Evolutionary conservation across 352 stramenopile genomes (phyloP).

Genomic region (Phytophthora sp.): DNA sequence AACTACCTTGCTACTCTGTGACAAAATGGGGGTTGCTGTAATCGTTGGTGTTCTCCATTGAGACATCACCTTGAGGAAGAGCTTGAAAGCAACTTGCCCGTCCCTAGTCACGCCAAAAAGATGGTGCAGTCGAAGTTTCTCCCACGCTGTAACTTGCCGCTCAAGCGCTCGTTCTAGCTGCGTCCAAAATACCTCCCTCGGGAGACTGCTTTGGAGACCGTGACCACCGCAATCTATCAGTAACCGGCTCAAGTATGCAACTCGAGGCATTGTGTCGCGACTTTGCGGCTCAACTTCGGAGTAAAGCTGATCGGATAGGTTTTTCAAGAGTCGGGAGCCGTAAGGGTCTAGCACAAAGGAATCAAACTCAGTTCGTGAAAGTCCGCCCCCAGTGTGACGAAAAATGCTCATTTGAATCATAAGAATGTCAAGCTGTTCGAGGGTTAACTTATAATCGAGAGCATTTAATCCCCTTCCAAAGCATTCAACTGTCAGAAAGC

Average conservation of each 20-base stretch:
- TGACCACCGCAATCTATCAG: constrained; percentile 45
- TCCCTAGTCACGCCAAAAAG: constrained; percentile 78
- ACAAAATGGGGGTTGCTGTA: not conserved
- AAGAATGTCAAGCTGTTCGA: constrained; percentile 43
- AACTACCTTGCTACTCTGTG: not conserved
- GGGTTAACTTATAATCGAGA: constrained; percentile 49
- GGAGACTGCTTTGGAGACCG: constrained; percentile 32
- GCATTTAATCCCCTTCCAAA: constrained; percentile 46
- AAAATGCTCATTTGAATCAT: constrained; percentile 53
- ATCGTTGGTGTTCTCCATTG: constrained; percentile 43
- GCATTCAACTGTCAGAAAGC: constrained; percentile 48
- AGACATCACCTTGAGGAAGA: constrained; percentile 78
- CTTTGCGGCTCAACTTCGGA: constrained; percentile 10
- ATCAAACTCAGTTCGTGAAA: constrained; percentile 85
- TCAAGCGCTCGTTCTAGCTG: constrained; percentile 44
- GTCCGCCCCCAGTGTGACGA: constrained; percentile 29
- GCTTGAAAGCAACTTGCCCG: constrained; percentile 64
- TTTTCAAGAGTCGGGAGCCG: constrained; percentile 34
- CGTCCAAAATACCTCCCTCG: constrained; percentile 30
- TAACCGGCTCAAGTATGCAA: constrained; percentile 56
- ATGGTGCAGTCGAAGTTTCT: constrained; percentile 53
- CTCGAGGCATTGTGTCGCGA: constrained; percentile 34
- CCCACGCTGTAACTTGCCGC: constrained; percentile 27
- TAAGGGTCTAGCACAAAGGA: constrained; percentile 74
- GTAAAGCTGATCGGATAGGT: constrained; percentile 43